Evolutionary conservation across 805 yeast species (phyloP), one percentile per base, ranked within the genome.

Genomic region (Pichia deserticola): DNA sequence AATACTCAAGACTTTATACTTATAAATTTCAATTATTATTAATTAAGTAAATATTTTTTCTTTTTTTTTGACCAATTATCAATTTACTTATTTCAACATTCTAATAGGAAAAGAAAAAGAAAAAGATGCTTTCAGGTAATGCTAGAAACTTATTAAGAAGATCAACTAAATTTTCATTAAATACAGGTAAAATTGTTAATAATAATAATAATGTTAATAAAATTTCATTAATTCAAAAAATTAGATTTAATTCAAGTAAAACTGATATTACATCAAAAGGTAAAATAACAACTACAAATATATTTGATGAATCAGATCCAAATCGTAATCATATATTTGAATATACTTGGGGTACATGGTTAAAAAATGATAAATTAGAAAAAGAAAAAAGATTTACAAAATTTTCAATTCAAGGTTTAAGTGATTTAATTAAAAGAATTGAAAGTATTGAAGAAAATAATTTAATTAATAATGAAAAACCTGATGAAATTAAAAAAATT

Each of bases 321-420:
- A 35, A 40, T 37, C 48, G 57, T 36, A 46, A 50, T n/a, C 57
- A 54, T n/a, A 54, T 93, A 61, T 92, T 88, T 73, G 80, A 85
- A 58, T 92, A 89, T 64, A 74, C 93, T 3, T 92, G 98, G 95
- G 99, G 99, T 44, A 78, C 96, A 7, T 92, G 98, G 98, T 70
- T 90, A 59, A 79, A 75, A 54, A 79, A 92, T 62, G 96, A 93
- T 63, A 76, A 74, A 49, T 67, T 66, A 34, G 90, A 93, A 64
- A 85, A 87, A 60, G 79, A 75, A 13, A 80, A 79, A 57, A 81
- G 99, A 67, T 78, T 77, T 50, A 92, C 97, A 25, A 76, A 74
- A 54, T 92, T 92, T 66, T 84, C 93, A 3, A 74, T 93, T 46
- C 82, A 81, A 61, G 98, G 97, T 5, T 70, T 87, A 46, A 76